Conservation (phyloP, 306 rosid genomes). For the Cyclanthera cordifolia region DNA sequence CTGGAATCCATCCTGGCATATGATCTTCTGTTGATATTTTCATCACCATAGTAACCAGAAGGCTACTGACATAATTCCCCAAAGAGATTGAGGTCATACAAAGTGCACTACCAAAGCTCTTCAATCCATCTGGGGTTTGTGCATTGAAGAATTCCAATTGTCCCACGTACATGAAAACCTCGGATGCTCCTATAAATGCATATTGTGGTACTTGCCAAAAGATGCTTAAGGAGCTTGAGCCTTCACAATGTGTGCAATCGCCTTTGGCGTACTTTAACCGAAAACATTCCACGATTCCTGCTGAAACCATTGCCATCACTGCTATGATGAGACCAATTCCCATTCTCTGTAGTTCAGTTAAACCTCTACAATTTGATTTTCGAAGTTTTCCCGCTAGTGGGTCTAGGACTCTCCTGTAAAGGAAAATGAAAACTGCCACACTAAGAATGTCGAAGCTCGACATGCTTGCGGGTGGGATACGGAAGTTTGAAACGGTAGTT, state of each 20-base stretch:
- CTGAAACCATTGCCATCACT: conserved; percentile 82
- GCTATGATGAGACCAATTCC: conserved; percentile 94
- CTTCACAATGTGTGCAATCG: conserved; percentile 50
- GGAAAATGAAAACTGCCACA: conserved; percentile 78
- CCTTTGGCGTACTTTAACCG: conserved; percentile 63
- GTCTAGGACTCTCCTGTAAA: conserved; percentile 70
- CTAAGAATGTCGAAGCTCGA: conserved; percentile 92
- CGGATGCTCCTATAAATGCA: conserved; percentile 90
- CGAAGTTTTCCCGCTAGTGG: conserved; percentile 60
- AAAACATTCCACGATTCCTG: conserved; percentile 83
- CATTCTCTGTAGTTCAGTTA: conserved; percentile 94
- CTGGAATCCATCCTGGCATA: conserved; percentile 98
- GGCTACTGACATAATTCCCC: conserved; percentile 88
- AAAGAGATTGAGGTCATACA: conserved; percentile 96
- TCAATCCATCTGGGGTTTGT: conserved; percentile 90
- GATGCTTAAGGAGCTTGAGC: conserved; percentile 75
- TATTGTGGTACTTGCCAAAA: conserved; percentile 97
- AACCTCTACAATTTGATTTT: conserved; percentile 56
- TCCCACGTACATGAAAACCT: conserved; percentile 96
- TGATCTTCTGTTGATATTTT: conserved; percentile 81
- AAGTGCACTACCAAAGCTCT: conserved; percentile 96
- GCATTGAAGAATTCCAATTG: conserved; percentile 96
- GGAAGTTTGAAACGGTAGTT: conserved; percentile 53
- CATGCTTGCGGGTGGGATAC: conserved; percentile 93
- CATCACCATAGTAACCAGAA: conserved; percentile 86